Conservation (phyloP, 2,329 filamentous ascomycete species). For the Trichoderma pleuroti region DNA sequence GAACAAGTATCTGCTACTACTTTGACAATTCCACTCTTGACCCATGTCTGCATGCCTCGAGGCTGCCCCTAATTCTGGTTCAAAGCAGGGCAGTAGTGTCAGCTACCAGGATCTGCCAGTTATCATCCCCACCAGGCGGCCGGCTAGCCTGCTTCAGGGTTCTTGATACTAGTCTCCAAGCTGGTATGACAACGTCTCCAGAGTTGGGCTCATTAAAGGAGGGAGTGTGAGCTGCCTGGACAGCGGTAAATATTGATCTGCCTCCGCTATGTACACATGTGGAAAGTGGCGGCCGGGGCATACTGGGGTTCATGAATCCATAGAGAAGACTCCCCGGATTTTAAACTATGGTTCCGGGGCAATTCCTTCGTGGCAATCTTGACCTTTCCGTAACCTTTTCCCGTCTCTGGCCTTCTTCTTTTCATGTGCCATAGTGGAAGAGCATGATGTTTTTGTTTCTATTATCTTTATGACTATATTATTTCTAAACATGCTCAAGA, state of each 20-base stretch:
- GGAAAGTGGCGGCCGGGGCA: background rate
- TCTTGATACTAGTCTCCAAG: background rate
- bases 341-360: constrained; percentile 3
- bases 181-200: background rate
- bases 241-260: constrained; percentile 6
- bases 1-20: constrained; percentile 3
- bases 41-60: background rate
- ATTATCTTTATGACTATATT: constrained; percentile 7
- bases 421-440: background rate
- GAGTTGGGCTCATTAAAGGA: background rate
- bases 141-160: constrained; percentile 3
- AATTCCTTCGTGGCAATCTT: background rate
- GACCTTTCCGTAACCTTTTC: background rate
- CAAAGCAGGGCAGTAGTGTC: background rate
- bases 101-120: background rate
- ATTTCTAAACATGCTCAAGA: constrained; percentile 8
- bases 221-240: background rate
- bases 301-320: background rate
- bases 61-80: constrained; percentile 4
- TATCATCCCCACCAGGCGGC: background rate
- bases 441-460: constrained; percentile 9
- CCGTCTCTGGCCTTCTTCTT: background rate
- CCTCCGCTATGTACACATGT: background rate
- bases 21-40: background rate
- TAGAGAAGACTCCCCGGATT: background rate